These are phyloP conservation scores for Clitoria ternatea DNA, from an alignment of 306 rosid species.

Conservation along the genomic window DNA sequence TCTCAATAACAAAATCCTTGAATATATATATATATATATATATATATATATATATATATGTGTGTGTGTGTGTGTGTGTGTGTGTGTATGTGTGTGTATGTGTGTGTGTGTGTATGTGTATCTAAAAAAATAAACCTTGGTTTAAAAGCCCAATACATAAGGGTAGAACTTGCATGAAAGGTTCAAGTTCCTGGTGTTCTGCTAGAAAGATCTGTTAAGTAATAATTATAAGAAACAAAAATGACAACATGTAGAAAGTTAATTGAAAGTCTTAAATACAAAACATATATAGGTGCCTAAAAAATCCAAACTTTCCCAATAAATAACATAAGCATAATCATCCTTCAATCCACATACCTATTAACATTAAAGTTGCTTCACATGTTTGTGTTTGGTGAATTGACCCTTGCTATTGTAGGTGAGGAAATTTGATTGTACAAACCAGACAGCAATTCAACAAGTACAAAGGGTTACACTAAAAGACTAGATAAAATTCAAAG, in stretches of 20 bases:
- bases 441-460: constrained; percentile 46
- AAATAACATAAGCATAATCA: constrained; percentile 15
- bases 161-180: constrained; percentile 58
- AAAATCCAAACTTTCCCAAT: not conserved
- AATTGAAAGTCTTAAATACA: constrained; percentile 2
- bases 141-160: constrained; percentile 52
- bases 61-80: too few species aligned
- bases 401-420: constrained; percentile 45
- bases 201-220: constrained; percentile 49
- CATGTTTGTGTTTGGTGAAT: constrained; percentile 46
- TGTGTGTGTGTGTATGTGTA: too few species aligned
- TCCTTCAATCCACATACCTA: constrained; percentile 26
- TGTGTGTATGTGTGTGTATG: too few species aligned
- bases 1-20: not conserved
- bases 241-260: constrained; percentile 18
- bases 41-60: too few species aligned
- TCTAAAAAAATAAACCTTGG: constrained; percentile 39
- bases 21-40: too few species aligned
- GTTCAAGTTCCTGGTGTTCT: constrained; percentile 55
- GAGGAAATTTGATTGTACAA: constrained; percentile 48
- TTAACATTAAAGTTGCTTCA: constrained; percentile 48
- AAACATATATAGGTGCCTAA: not conserved
- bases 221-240: constrained; percentile 37
- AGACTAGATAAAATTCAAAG: constrained; percentile 11
- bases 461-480: not conserved